Percentiles rank a stretch among this genome's conserved stretches.
These are phyloP conservation scores for Waitea zeae DNA, from an alignment of 1,284 basidiomycete genomes.

Conservation along the genomic window DNA sequence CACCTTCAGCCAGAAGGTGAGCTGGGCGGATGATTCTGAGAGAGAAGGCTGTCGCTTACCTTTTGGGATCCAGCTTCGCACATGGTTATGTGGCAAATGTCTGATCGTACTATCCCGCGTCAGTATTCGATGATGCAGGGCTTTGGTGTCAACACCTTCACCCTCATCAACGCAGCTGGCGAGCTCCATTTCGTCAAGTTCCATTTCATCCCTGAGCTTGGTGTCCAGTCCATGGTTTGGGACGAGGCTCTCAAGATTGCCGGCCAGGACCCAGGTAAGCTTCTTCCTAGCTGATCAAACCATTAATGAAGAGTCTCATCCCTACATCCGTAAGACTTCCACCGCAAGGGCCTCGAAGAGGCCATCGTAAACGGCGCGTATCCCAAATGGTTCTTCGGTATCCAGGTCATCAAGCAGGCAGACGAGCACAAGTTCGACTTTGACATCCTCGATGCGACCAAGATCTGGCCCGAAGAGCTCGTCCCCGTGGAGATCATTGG, in stretches of 20 bases:
- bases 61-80: conserved; percentile 35
- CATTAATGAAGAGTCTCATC: conserved; percentile 1
- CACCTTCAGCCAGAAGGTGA: conserved; percentile 43
- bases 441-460: conserved; percentile 75
- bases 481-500: conserved; percentile 65
- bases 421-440: conserved; percentile 65
- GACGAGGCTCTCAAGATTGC: conserved; percentile 71
- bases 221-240: conserved; percentile 72
- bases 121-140: conserved; percentile 80
- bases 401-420: conserved; percentile 54
- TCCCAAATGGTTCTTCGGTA: conserved; percentile 62
- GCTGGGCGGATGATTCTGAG: conserved; percentile 8
- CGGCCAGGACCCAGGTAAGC: conserved; percentile 59
- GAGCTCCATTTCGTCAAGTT: conserved; percentile 74
- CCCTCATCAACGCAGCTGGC: conserved; percentile 45
- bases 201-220: conserved; percentile 68
- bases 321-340: conserved; percentile 35
- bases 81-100: conserved; percentile 75
- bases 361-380: conserved; percentile 53
- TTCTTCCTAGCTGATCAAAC: conserved; percentile 2
- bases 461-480: conserved; percentile 66
- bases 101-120: conserved; percentile 65
- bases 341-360: conserved; percentile 63
- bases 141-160: conserved; percentile 73
- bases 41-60: conserved; percentile 1